phyloP scores from a whole-genome alignment of 352 stramenopile species.

The Bremia lactucae region DNA sequence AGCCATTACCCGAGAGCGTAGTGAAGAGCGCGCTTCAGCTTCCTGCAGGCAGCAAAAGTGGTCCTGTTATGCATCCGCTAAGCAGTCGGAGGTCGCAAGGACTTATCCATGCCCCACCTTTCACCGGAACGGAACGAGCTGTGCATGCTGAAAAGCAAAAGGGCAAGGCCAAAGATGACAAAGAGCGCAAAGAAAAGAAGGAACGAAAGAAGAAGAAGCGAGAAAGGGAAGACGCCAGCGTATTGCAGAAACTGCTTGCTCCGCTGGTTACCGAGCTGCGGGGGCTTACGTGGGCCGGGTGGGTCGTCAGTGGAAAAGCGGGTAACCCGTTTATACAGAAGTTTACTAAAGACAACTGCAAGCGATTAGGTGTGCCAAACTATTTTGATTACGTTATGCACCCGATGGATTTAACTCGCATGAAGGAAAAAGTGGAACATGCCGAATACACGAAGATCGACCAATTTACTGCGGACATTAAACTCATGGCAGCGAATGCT shows the following conservation, averaged over 20 bases:
- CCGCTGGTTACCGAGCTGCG: slow-evolving; percentile 55
- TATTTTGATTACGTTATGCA: slow-evolving; percentile 81
- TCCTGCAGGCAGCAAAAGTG: slow-evolving; percentile 43
- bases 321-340: slow-evolving; percentile 79
- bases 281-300: slow-evolving; percentile 57
- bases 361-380: slow-evolving; percentile 65
- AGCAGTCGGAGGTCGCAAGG: slow-evolving; percentile 35
- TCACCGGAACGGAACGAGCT: slow-evolving; percentile 24
- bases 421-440: slow-evolving; percentile 75
- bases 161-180: slow-evolving; percentile 48
- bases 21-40: slow-evolving; percentile 66
- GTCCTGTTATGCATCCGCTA: slow-evolving; percentile 38
- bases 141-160: slow-evolving; percentile 39
- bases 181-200: slow-evolving; percentile 73
- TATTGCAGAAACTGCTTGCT: slow-evolving; percentile 67
- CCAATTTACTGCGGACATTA: slow-evolving; percentile 66
- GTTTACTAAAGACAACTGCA: slow-evolving; percentile 81
- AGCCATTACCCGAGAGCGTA: slow-evolving; percentile 55
- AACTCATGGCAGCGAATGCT: slow-evolving; percentile 71
- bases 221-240: slow-evolving; percentile 53
- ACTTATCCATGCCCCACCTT: slow-evolving; percentile 54
- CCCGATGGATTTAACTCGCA: slow-evolving; percentile 75
- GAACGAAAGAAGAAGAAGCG: slow-evolving; percentile 80
- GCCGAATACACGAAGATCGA: slow-evolving; percentile 69
- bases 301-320: slow-evolving; percentile 60